Conservation (phyloP, 2,329 filamentous ascomycete genomes). For the Pseudogymnoascus sp. region DNA sequence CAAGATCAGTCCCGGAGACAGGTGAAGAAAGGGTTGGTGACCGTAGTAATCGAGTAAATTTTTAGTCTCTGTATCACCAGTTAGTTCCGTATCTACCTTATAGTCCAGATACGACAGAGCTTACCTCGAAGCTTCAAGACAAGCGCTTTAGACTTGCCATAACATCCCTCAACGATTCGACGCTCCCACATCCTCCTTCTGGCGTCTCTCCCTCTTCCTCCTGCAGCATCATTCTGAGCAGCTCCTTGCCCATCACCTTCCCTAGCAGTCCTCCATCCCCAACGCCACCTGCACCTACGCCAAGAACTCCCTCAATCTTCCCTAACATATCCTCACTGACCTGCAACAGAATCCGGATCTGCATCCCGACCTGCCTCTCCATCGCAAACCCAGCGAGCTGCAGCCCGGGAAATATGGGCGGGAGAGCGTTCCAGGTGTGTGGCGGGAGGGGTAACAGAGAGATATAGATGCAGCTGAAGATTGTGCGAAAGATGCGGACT, state of each 20-base stretch:
- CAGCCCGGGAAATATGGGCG: neutral
- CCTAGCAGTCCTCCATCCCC: neutral
- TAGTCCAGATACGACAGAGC: too few species aligned
- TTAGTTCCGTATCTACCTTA: neutral
- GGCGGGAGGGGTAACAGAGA: neutral
- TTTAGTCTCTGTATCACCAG: slow-evolving; percentile 26
- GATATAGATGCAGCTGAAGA: neutral
- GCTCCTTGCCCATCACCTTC: neutral
- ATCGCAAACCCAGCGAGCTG: neutral
- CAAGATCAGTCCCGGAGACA: slow-evolving; percentile 73
- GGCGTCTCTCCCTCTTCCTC: neutral
- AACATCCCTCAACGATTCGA: neutral
- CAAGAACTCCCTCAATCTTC: neutral
- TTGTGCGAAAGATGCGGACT: slow-evolving; percentile 1
- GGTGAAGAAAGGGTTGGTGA: slow-evolving; percentile 45
- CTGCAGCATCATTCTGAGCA: neutral
- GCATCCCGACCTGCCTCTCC: neutral
- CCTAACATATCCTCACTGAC: neutral
- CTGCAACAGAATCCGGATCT: neutral
- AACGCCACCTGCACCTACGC: neutral
- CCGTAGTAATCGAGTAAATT: slow-evolving; percentile 61
- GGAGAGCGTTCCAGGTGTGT: neutral
- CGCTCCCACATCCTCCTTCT: neutral
- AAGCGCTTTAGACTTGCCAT: neutral
- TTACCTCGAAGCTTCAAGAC: neutral